Conservation (phyloP, 148 eudicot genomes). For the Dianthus caryophyllus region DNA sequence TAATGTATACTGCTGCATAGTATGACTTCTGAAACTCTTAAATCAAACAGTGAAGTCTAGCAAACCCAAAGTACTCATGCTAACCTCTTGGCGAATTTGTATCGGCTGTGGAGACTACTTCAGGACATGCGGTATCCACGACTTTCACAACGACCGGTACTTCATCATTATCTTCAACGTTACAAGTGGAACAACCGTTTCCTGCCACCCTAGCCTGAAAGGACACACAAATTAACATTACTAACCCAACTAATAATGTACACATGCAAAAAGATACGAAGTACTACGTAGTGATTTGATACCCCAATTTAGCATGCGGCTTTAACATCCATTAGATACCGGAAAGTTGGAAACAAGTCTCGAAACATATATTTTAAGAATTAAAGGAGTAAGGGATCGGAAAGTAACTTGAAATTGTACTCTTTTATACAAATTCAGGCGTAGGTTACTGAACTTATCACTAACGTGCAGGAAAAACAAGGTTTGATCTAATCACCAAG, state of each 20-base stretch:
- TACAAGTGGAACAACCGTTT: constrained; percentile 15
- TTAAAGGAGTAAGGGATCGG: background rate
- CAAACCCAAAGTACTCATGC: background rate
- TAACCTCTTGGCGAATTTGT: constrained; percentile 35
- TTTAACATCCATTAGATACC: background rate
- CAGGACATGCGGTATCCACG: constrained; percentile 29
- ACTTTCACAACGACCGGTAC: constrained; percentile 33
- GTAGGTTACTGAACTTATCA: background rate
- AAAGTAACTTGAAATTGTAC: background rate
- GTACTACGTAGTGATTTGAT: background rate
- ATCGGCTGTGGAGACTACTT: constrained; percentile 17
- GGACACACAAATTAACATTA: background rate
- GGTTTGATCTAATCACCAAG: background rate
- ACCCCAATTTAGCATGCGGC: background rate
- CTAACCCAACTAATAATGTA: background rate
- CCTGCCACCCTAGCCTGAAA: constrained; percentile 33
- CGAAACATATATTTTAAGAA: background rate
- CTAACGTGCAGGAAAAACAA: background rate
- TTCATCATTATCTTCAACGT: constrained; percentile 23
- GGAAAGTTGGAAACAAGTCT: background rate
- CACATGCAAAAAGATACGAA: too few relatives aligned
- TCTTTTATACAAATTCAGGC: background rate
- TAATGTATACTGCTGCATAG: background rate
- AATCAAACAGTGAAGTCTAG: background rate
- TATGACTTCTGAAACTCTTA: background rate